Base-by-base conservation (phyloP, 1,139 yeast species). In the Candida sp. region DNA sequence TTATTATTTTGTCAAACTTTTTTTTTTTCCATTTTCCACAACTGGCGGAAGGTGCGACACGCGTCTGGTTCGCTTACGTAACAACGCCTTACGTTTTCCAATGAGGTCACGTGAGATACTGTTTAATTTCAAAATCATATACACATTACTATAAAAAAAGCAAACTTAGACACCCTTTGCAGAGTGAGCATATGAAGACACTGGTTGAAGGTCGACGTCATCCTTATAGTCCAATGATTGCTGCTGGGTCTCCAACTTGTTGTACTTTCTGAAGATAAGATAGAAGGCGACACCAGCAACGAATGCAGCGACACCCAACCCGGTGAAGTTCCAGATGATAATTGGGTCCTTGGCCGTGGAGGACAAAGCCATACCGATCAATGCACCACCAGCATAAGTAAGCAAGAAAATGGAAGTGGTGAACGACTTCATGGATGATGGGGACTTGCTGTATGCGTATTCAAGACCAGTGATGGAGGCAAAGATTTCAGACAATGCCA, bases 401-500 rank as follows among this genome's bases (percentile, higher is more conserved):
- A 84, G 66, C 65, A 85, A 72, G 70, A 80, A 85, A 44, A 85
- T 60, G 9, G 88, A 76, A 79, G 84, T 85, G 61, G 85, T 80
- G 65, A 85, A 81, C 7, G 88, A 79, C 66, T 84, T 84, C 89
- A 84, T 84, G 50, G 73, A 69, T 34, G 75, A 70, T 39, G 90
- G 90, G 6, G 90, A 88, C 70, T 84, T 83, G 50, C 88, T 83
- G 72, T 83, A 85, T n/a, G 90, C 89, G 58, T 83, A 84, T 67
- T 83, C 87, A 55, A 83, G 75, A 56, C 89, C 89, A 38, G 88
- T 83, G 58, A 84, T 75, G 35, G 86, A 81, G 17, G 88, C 87
- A 58, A 85, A 74, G 51, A 85, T 84, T 68, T 85, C 90, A 7
- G 87, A 78, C 41, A 84, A 62, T 22, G 82, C 88, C 65, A 84